A percentile compares a stretch with the other conserved stretches of the same genome.
phyloP scores from a whole-genome alignment of 257 asterid genomes.

The Nyctanthes arbortristis region DNA sequence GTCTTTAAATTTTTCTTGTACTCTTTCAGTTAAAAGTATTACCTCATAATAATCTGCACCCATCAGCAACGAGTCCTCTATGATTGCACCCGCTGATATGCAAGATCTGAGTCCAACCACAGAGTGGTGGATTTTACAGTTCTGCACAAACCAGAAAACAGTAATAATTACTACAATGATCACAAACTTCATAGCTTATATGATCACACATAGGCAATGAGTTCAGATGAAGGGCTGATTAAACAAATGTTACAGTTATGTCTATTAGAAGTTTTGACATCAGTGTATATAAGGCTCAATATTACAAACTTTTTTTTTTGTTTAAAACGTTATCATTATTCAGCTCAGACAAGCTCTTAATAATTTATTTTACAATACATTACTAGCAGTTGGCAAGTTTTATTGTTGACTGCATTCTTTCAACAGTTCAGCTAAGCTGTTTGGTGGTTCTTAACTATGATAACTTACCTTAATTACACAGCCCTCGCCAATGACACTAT shows the following conservation, averaged over 20 bases:
- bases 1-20: not conserved
- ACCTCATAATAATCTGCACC: slow-evolving; percentile 98
- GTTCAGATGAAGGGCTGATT: not conserved
- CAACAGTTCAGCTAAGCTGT: not conserved
- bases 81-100: slow-evolving; percentile 88
- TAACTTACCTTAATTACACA: slow-evolving; percentile 83
- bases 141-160: slow-evolving; percentile 43
- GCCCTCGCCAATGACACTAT: slow-evolving; percentile 95
- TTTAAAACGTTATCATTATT: not conserved
- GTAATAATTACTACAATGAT: not conserved
- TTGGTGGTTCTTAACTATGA: slow-evolving; percentile 12
- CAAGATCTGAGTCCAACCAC: slow-evolving; percentile 97
- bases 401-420: not conserved
- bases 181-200: not conserved
- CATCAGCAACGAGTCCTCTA: slow-evolving; percentile 86
- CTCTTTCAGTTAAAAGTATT: slow-evolving; percentile 22
- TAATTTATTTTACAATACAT: not conserved
- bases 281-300: not conserved
- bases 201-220: not conserved
- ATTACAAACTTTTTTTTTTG: slow-evolving; percentile 1
- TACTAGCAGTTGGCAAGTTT: not conserved
- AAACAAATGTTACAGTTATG: not conserved
- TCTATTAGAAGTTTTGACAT: not conserved
- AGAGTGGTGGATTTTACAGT: slow-evolving; percentile 92
- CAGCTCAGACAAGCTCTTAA: not conserved